A percentile compares a stretch with the other conserved stretches of the same genome.
Evolutionary conservation across 192 early-diverging fungal genomes (phyloP).

Genomic region (Pilaira anomala): DNA sequence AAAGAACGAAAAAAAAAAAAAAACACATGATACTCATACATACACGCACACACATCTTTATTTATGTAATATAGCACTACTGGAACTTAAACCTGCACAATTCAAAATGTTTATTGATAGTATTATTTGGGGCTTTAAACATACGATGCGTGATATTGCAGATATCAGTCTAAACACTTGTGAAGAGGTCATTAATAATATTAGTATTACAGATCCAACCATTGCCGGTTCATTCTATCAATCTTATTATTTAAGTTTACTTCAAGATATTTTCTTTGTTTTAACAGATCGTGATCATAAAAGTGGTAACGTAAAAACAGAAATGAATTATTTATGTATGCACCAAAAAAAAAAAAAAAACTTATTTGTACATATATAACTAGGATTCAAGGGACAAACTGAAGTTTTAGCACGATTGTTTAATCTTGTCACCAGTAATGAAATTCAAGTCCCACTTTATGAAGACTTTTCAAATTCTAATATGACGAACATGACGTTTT

Average conservation of each 20-base stretch:
- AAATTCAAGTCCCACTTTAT: conserved; percentile 83
- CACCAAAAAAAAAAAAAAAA: background rate
- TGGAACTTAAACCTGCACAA: conserved; percentile 75
- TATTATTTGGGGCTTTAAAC: conserved; percentile 98
- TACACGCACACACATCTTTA: too few relatives aligned
- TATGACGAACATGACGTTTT: conserved; percentile 75
- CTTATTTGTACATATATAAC: background rate
- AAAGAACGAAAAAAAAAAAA: background rate
- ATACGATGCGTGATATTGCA: conserved; percentile 96
- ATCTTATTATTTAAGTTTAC: conserved; percentile 83
- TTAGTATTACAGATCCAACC: conserved; percentile 65
- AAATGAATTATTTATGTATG: background rate
- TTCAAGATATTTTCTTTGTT: conserved; percentile 96
- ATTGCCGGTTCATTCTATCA: conserved; percentile 89
- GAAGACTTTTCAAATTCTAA: conserved; percentile 64
- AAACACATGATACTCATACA: too few relatives aligned
- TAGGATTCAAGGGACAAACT: conserved; percentile 90
- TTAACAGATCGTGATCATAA: conserved; percentile 96
- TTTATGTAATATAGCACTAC: conserved; percentile 51
- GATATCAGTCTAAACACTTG: conserved; percentile 86
- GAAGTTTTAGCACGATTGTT: conserved; percentile 89
- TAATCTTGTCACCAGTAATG: conserved; percentile 73
- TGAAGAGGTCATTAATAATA: conserved; percentile 83
- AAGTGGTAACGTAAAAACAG: conserved; percentile 58
- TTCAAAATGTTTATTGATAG: conserved; percentile 94